Base-by-base conservation (phyloP, 805 yeast genomes). In the Cyberlindnera americana region DNA sequence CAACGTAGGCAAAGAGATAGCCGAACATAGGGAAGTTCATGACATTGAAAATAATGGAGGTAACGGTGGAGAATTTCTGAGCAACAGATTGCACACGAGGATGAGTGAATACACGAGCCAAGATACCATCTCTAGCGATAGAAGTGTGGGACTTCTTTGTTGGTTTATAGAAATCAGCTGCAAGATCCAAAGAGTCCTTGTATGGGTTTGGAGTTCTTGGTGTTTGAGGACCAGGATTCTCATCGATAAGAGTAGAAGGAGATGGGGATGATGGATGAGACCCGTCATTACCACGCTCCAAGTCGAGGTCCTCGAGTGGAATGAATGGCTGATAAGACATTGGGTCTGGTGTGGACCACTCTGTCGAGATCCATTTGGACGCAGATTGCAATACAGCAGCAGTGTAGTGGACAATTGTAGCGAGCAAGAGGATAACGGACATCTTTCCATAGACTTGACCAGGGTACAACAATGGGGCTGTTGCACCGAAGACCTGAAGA, bases 381-480 rank as follows among this genome's bases (percentile, higher is more conserved):
- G 77, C 71, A 10, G 67, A 60, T 34, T 68, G 62, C 24, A 83
- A 53, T 6, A 80, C 49, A 0, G 88, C 81, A 14, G 77, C 56
- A 11, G 67, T 44, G 54, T 73, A 75, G 48, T 86, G 95, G 3
- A 67, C 61, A 2, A 72, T 41, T 2, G 79, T 60, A 10, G 78
- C 59, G 35, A 81, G 56, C 10, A 82, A 61, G 43, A 88, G 61
- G 10, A 84, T 73, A 55, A 74, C 65, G 18, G 83, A 72, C 77
- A 85, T 78, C 52, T 71, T 74, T 12, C 75, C 64, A 61, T 89
- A 89, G 1, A 83, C 81, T 56, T 86, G 86, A 29, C 73, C 69
- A 1, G 95, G 95, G 58, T 87, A 91, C 52, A 87, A 65, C 40
- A 73, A 69, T 0, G 85, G 83, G 18, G 79, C 81, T 14, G 81